Evolutionary conservation across 306 rosid genomes (phyloP).

Genomic region (Sicyos edulis): DNA sequence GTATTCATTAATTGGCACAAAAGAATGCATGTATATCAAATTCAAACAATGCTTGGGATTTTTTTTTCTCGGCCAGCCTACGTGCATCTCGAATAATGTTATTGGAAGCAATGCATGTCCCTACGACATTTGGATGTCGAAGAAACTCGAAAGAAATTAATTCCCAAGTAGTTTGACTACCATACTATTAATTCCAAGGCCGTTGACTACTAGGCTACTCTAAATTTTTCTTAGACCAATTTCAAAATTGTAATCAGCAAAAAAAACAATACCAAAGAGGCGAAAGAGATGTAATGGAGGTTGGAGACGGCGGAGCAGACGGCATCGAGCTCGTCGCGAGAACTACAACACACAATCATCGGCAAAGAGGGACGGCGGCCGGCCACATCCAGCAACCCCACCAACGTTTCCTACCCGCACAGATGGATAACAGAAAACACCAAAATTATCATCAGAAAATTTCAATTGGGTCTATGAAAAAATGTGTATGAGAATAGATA

Average conservation of each 20-base stretch:
- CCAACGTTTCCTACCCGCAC: conserved; percentile 54
- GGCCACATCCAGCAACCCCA: conserved; percentile 63
- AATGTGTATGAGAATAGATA: neutral
- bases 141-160: too few species aligned
- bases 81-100: too few species aligned
- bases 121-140: too few species aligned
- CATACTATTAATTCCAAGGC: too few species aligned
- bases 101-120: too few species aligned
- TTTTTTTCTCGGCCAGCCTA: too few species aligned
- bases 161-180: too few species aligned
- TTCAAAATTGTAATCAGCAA: neutral
- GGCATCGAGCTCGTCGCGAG: conserved; percentile 78
- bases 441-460: neutral
- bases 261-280: conserved; percentile 44
- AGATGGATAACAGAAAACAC: neutral
- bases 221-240: neutral
- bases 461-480: neutral
- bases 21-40: neutral
- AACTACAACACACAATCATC: conserved; percentile 66
- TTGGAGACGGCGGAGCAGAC: conserved; percentile 55
- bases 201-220: too few species aligned
- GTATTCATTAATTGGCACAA: neutral
- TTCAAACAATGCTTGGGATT: too few species aligned
- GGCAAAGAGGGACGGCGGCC: conserved; percentile 67
- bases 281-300: conserved; percentile 57